These are phyloP conservation scores for Dothideomycetes sp. DNA, from an alignment of 2,329 filamentous ascomycete species.

Conservation along the genomic window DNA sequence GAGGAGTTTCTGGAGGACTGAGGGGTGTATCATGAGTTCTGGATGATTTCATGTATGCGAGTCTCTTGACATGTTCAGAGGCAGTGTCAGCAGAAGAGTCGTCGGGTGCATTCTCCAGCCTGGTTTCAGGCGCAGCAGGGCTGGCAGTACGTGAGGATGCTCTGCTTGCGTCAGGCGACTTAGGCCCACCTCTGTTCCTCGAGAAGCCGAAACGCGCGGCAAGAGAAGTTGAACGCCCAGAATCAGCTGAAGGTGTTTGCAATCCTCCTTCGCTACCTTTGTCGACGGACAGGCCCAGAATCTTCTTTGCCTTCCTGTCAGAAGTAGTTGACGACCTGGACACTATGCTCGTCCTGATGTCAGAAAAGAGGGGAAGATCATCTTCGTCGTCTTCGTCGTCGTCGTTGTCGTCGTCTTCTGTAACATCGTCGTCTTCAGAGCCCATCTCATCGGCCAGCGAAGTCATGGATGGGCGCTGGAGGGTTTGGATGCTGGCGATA, in stretches of 20 bases:
- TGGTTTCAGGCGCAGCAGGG: not conserved
- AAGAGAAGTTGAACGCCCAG: constrained; percentile 1
- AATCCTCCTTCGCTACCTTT: not conserved
- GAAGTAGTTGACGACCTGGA: constrained; percentile 5
- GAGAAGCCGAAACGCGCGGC: not conserved
- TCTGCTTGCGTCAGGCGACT: not conserved
- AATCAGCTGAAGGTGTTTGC: not conserved
- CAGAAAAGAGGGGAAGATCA: constrained; percentile 34
- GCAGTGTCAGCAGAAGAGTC: not conserved
- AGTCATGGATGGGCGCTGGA: constrained; percentile 6
- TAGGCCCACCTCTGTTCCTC: constrained; percentile 1
- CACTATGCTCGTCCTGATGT: constrained; percentile 32
- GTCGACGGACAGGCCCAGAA: constrained; percentile 29
- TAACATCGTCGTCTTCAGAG: constrained; percentile 73
- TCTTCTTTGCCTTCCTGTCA: constrained; percentile 36
- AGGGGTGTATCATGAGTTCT: not conserved
- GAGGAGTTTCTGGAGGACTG: constrained; percentile 22
- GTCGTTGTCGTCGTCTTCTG: constrained; percentile 42
- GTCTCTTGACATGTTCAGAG: not conserved
- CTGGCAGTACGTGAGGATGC: constrained; percentile 3
- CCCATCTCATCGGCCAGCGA: constrained; percentile 78
- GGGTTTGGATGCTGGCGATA: not conserved
- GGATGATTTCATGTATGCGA: not conserved
- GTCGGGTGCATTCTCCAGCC: not conserved
- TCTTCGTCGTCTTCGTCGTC: constrained; percentile 61